Evolutionary conservation across 345 rosid genomes (phyloP), one percentile per base, ranked within the genome.

Genomic region (Gossypium thurberi): DNA sequence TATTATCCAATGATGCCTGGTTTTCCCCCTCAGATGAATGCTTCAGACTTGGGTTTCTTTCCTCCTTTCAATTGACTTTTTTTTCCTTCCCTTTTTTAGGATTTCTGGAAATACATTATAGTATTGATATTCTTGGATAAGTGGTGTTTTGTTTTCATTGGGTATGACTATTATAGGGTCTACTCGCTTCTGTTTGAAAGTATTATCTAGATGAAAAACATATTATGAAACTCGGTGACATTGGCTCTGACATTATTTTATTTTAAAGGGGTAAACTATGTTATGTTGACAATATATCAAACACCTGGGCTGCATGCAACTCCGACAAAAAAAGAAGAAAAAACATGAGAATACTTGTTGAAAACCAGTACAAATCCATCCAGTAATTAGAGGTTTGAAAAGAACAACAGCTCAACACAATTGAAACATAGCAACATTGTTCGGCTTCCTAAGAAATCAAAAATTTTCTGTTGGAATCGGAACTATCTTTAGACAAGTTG

Each of bases 401-500:
- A 66, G 12, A 23, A 47, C 43, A 25, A 14, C 20, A 43, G 51
- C 37, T 43, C 52, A 0, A 6, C 70, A 21, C 4, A 51, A 10
- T 26, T 8, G 44, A 26, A 68, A 68, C 44, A 68, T 50, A 26
- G n/a, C 23, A 50, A 1, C 7, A 25, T 15, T 50, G 0, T 51
- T 28, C 4, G 7, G 0, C 13, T 46, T 42, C 72, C 10, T 28
- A 47, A 23, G 23, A 28, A 55, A 28, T 17, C 55, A 68, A 42
- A 71, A 50, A 18, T 2, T 26, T 40, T 59, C 71, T 66, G 3
- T 40, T 62, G 44, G 80, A 62, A 75, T 75, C 69, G 53, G 21
- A 37, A 23, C 10, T 71, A 0, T 68, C 40, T 4, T 70, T 33
- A 1, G 69, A 59, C 14, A 60, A 4, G 47, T 46, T 21, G 53